phyloP scores from a whole-genome alignment of 345 rosid genomes.

The Combretum micranthum region DNA sequence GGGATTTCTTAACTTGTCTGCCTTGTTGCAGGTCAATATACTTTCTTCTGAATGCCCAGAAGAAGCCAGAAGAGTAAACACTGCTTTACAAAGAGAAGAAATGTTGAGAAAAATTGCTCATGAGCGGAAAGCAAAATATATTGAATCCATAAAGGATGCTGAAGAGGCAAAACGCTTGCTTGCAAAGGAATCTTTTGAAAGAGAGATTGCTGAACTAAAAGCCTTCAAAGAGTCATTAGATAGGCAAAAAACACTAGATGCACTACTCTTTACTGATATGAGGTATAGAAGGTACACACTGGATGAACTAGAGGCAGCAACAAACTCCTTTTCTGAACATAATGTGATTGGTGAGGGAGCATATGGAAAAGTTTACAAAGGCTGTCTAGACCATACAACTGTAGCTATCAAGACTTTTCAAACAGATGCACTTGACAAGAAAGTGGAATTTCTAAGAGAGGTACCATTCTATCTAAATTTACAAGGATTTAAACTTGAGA shows the following conservation, averaged over 20 bases:
- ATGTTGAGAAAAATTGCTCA: slow-evolving; percentile 54
- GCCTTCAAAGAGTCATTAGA: slow-evolving; percentile 57
- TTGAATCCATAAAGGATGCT: slow-evolving; percentile 56
- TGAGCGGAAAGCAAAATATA: slow-evolving; percentile 58
- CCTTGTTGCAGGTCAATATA: slow-evolving; percentile 44
- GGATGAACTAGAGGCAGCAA: slow-evolving; percentile 57
- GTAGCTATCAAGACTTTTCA: slow-evolving; percentile 77
- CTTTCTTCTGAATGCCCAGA: slow-evolving; percentile 65
- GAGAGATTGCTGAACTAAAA: slow-evolving; percentile 64
- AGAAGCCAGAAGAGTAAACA: slow-evolving; percentile 52
- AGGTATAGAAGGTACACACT: slow-evolving; percentile 67
- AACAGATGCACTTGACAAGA: slow-evolving; percentile 45
- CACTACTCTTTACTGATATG: slow-evolving; percentile 48
- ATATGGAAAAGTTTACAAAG: slow-evolving; percentile 82
- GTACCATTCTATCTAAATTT: slow-evolving; percentile 22
- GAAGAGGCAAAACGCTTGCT: slow-evolving; percentile 64
- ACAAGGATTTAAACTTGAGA: too few species aligned
- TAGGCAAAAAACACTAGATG: slow-evolving; percentile 57
- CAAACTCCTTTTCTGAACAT: slow-evolving; percentile 51
- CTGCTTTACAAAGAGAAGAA: slow-evolving; percentile 63
- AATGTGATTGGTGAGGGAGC: slow-evolving; percentile 82
- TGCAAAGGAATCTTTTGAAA: slow-evolving; percentile 49
- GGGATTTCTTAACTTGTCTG: not conserved
- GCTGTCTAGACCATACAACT: slow-evolving; percentile 72
- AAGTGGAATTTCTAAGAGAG: slow-evolving; percentile 81